Conservation (phyloP, 495 filamentous ascomycete species). For the Physcia stellaris region DNA sequence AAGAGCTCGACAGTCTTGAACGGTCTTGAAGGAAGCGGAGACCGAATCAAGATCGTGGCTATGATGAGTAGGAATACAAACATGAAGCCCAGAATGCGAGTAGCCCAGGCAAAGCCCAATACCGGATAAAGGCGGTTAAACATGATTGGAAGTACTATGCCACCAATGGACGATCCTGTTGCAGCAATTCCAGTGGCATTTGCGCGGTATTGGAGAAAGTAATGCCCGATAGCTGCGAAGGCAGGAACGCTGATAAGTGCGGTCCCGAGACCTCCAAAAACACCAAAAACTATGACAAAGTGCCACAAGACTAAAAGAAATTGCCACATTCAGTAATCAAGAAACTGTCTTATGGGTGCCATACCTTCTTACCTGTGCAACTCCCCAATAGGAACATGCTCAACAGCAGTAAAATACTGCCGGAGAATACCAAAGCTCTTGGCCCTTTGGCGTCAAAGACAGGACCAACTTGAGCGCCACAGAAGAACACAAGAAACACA, state of each 20-base stretch:
- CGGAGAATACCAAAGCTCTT: slow-evolving; percentile 9
- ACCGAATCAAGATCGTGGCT: slow-evolving; percentile 10
- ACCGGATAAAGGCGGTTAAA: slow-evolving; percentile 21
- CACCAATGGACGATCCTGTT: slow-evolving; percentile 26
- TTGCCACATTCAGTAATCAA: slow-evolving; percentile 2
- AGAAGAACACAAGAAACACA: slow-evolving; percentile 4
- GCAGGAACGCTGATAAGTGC: slow-evolving; percentile 8
- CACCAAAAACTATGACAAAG: slow-evolving; percentile 54
- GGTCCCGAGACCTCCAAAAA: slow-evolving; percentile 22
- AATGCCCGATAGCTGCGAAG: slow-evolving; percentile 3
- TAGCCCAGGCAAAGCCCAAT: slow-evolving; percentile 33
- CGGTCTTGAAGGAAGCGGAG: slow-evolving; percentile 40
- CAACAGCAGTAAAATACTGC: slow-evolving; percentile 11
- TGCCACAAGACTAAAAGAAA: slow-evolving; percentile 21
- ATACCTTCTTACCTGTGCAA: slow-evolving; percentile 5
- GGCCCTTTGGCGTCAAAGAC: slow-evolving; percentile 27
- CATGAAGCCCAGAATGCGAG: slow-evolving; percentile 33
- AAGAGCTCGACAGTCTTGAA: slow-evolving; percentile 27
- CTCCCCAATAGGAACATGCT: slow-evolving; percentile 23
- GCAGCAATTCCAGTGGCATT: slow-evolving; percentile 6
- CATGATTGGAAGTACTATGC: slow-evolving; percentile 41
- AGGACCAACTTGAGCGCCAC: slow-evolving; percentile 13
- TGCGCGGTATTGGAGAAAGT: slow-evolving; percentile 1
- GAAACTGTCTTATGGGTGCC: slow-evolving; percentile 2
- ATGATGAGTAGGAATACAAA: slow-evolving; percentile 35